Evolutionary conservation across 2,329 filamentous ascomycete genomes (phyloP).

Genomic region (Penicillium digitatum): DNA sequence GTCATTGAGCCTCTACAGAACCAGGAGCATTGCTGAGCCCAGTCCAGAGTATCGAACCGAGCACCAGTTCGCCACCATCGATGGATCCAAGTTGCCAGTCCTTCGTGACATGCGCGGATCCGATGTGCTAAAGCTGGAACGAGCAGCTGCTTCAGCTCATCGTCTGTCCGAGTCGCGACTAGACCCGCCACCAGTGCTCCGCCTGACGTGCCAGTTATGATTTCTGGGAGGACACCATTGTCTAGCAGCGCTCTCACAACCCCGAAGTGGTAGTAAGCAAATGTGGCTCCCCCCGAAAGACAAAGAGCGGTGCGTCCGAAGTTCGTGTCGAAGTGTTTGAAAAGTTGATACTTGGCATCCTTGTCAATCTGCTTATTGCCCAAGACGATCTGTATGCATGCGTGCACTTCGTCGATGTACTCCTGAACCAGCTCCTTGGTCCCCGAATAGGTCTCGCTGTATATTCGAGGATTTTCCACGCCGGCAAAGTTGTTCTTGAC

Average conservation of each 20-base stretch:
- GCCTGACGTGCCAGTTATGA: conserved; percentile 94
- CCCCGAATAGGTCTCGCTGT: conserved; percentile 95
- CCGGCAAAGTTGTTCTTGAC: conserved; percentile 98
- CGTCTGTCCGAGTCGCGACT: conserved; percentile 83
- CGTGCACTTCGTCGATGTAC: conserved; percentile 69
- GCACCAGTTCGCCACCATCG: conserved; percentile 93
- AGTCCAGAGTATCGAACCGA: conserved; percentile 88
- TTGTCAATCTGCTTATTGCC: conserved; percentile 62
- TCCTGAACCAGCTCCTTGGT: conserved; percentile 93
- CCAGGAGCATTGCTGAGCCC: conserved; percentile 82
- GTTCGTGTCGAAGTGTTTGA: conserved; percentile 85
- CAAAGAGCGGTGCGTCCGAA: conserved; percentile 90
- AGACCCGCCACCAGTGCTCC: conserved; percentile 85
- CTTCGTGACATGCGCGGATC: conserved; percentile 81
- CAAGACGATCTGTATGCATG: conserved; percentile 63
- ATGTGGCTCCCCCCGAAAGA: conserved; percentile 85
- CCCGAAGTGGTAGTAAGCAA: conserved; percentile 96
- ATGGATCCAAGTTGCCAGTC: conserved; percentile 67
- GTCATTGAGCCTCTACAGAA: conserved; percentile 89
- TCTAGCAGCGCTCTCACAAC: conserved; percentile 87
- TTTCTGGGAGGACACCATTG: conserved; percentile 77
- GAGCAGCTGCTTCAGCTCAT: conserved; percentile 79
- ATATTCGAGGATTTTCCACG: conserved; percentile 88
- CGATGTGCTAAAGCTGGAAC: conserved; percentile 80
- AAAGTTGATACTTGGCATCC: conserved; percentile 74